Conservation (phyloP, 805 yeast genomes). For the Schwanniomyces sp. region DNA sequence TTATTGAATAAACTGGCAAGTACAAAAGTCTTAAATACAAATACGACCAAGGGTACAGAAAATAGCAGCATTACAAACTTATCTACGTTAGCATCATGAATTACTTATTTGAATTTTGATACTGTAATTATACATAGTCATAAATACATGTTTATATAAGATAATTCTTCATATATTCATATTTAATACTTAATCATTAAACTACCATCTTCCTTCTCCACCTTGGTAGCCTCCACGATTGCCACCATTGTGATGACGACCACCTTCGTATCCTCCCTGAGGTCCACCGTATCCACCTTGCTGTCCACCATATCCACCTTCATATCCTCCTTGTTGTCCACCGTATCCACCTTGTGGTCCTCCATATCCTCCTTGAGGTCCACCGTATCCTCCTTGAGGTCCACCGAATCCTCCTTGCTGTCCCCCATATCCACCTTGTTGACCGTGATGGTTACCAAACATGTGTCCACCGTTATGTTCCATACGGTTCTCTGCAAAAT, state of each 20-base stretch:
- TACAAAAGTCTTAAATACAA: slow-evolving; percentile 12
- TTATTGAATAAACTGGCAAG: slow-evolving; percentile 37
- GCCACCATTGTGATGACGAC: slow-evolving; percentile 1
- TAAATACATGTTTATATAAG: not conserved
- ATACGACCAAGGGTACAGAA: slow-evolving; percentile 14
- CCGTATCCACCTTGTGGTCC: slow-evolving; percentile 10
- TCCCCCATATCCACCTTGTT: slow-evolving; percentile 3
- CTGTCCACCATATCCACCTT: slow-evolving; percentile 6
- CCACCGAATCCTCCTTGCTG: slow-evolving; percentile 13
- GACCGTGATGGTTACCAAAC: slow-evolving; percentile 6
- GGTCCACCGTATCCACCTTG: slow-evolving; percentile 2
- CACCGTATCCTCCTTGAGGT: slow-evolving; percentile 16
- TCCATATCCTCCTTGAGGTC: slow-evolving; percentile 5
- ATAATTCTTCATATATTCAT: not conserved
- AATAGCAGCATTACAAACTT: slow-evolving; percentile 13
- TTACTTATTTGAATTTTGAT: not conserved
- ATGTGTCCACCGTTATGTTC: slow-evolving; percentile 1
- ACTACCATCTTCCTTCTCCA: slow-evolving; percentile 2
- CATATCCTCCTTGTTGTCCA: slow-evolving; percentile 6
- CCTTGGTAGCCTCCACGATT: slow-evolving; percentile 1
- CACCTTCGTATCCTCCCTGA: too few relatives aligned
- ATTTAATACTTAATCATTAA: not conserved
- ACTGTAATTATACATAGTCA: not conserved
- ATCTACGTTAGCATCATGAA: slow-evolving; percentile 1
- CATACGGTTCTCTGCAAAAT: slow-evolving; percentile 27